Evolutionary conservation across 257 asterid genomes (phyloP).

Genomic region (Ilex asprella): DNA sequence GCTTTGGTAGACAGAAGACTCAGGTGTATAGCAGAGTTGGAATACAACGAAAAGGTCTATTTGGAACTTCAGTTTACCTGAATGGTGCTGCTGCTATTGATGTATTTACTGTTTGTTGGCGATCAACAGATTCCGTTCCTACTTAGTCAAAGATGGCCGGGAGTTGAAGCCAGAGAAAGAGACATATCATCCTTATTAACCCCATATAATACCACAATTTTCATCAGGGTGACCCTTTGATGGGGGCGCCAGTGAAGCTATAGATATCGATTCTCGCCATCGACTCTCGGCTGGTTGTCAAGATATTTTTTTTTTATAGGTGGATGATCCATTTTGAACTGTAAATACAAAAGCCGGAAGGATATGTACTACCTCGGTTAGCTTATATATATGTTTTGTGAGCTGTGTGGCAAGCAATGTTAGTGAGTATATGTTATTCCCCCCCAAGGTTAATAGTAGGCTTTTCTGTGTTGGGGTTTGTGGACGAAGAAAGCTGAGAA

Average conservation of each 20-base stretch:
- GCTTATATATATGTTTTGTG: too few species aligned
- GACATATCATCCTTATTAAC: constrained; percentile 30
- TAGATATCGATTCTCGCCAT: constrained; percentile 36
- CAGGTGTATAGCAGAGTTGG: constrained; percentile 35
- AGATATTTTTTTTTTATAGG: constrained; percentile 24
- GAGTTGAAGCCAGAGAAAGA: constrained; percentile 22
- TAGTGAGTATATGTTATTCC: too few species aligned
- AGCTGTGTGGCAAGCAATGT: too few species aligned
- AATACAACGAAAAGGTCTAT: constrained; percentile 26
- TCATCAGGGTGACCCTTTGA: constrained; percentile 28
- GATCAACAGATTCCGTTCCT: constrained; percentile 38
- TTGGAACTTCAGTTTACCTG: constrained; percentile 27
- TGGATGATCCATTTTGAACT: too few species aligned
- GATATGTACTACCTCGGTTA: too few species aligned
- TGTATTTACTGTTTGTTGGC: constrained; percentile 47
- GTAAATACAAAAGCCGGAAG: too few species aligned
- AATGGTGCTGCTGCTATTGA: constrained; percentile 25
- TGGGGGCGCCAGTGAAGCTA: constrained; percentile 31
- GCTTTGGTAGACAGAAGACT: constrained; percentile 22
- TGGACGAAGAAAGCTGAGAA: too few species aligned
- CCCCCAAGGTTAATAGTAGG: too few species aligned
- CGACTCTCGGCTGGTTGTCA: constrained; percentile 35
- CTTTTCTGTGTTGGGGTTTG: too few species aligned
- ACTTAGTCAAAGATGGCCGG: constrained; percentile 24
- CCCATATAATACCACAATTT: constrained; percentile 30